Evolutionary conservation across 176 grass and related monocot genomes (phyloP).

Genomic region (Metroxylon sagu): DNA sequence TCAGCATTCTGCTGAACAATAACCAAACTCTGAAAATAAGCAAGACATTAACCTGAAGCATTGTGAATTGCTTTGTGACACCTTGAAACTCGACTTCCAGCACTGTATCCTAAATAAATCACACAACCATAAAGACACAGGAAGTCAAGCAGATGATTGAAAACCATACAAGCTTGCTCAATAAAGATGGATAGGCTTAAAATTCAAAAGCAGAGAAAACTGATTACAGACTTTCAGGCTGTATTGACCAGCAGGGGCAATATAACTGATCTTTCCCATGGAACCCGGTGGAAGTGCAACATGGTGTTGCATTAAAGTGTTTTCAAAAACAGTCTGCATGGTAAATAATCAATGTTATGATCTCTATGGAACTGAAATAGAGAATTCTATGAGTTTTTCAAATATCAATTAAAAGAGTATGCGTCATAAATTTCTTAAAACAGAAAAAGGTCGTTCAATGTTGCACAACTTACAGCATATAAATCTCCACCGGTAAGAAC

Average conservation of each 20-base stretch:
- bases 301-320: constrained; percentile 65
- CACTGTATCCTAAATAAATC: constrained; percentile 52
- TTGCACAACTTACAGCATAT: constrained; percentile 50
- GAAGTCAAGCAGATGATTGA: background rate
- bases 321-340: constrained; percentile 54
- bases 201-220: background rate
- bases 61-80: constrained; percentile 61
- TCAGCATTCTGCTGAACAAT: background rate
- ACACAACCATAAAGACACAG: constrained; percentile 3
- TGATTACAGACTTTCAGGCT: constrained; percentile 44
- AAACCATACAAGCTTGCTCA: constrained; percentile 5
- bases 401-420: too few relatives aligned
- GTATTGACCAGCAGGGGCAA: constrained; percentile 76
- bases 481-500: constrained; percentile 66
- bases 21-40: constrained; percentile 1
- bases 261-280: constrained; percentile 67
- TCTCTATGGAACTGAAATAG: constrained; percentile 1
- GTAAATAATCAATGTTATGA: constrained; percentile 14
- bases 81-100: constrained; percentile 82
- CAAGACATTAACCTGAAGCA: constrained; percentile 60
- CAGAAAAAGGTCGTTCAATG: too few relatives aligned
- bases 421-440: too few relatives aligned
- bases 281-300: constrained; percentile 73
- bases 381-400: too few relatives aligned
- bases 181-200: background rate